Evolutionary conservation across 441 rosid species (phyloP).

Genomic region (Populus hybrid): DNA sequence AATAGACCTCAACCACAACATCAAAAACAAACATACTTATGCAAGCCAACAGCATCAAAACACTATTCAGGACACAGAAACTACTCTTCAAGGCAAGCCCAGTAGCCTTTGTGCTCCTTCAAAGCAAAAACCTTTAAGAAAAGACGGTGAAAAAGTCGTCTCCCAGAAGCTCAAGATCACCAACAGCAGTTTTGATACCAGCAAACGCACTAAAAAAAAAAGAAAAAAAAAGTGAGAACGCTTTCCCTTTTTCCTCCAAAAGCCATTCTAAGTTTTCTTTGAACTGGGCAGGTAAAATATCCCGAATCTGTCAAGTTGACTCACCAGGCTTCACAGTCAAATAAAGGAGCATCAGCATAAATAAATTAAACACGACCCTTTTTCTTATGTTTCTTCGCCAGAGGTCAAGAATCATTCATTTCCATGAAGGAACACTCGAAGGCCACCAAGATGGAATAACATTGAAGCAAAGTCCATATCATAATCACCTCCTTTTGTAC

Average conservation of each 20-base stretch:
- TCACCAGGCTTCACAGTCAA: background rate
- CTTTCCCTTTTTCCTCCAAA: background rate
- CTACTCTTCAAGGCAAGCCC: background rate
- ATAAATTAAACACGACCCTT: background rate
- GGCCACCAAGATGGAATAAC: constrained; percentile 27
- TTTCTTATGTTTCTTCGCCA: background rate
- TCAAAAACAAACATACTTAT: no score
- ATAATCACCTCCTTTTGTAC: no score
- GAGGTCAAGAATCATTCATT: constrained; percentile 17
- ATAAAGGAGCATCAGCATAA: background rate
- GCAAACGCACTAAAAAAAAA: no score
- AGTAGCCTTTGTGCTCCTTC: background rate
- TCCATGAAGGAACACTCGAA: background rate
- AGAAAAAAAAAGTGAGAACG: no score
- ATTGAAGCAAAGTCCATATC: background rate
- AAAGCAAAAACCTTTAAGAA: background rate
- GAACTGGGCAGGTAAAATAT: background rate
- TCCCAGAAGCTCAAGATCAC: background rate
- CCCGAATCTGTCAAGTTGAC: constrained; percentile 11
- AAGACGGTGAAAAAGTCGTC: background rate
- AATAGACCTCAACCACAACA: no score
- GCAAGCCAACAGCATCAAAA: background rate
- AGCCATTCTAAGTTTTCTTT: background rate
- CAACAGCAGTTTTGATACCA: no score
- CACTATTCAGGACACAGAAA: background rate